Percentiles rank a stretch among this genome's conserved stretches.
Conservation (phyloP, 2,329 filamentous ascomycete species). For the Fusarium virguliforme region DNA sequence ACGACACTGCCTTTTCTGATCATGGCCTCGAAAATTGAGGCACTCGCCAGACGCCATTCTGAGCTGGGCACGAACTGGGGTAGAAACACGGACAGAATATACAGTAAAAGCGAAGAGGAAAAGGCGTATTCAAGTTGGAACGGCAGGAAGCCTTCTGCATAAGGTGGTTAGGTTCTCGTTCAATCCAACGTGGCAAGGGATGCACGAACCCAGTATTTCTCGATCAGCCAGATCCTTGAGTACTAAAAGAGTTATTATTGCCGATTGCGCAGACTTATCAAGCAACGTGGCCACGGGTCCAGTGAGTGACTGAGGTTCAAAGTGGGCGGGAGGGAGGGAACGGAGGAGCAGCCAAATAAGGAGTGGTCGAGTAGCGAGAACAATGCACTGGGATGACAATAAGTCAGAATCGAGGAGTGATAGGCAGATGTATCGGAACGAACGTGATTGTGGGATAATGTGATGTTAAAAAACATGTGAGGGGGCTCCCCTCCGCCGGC, state of each 20-base stretch:
- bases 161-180: not conserved
- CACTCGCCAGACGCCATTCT: not conserved
- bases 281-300: not conserved
- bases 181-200: not conserved
- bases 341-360: not conserved
- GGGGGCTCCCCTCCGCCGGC: not conserved
- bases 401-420: not conserved
- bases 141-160: not conserved
- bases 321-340: not conserved
- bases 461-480: slow-evolving; percentile 5
- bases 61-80: not conserved
- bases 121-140: not conserved
- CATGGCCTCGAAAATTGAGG: not conserved
- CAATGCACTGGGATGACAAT: not conserved
- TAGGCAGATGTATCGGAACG: not conserved
- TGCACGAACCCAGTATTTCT: not conserved
- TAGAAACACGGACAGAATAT: not conserved
- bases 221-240: not conserved
- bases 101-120: not conserved
- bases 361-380: not conserved
- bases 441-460: slow-evolving; percentile 1
- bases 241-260: not conserved
- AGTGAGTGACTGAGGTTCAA: not conserved
- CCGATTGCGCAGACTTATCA: not conserved
- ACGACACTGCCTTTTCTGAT: not conserved